Evolutionary conservation across 768 basidiomycete genomes (phyloP), one percentile per base, ranked within the genome.

Genomic region (Coprinopsis strossmayeri): DNA sequence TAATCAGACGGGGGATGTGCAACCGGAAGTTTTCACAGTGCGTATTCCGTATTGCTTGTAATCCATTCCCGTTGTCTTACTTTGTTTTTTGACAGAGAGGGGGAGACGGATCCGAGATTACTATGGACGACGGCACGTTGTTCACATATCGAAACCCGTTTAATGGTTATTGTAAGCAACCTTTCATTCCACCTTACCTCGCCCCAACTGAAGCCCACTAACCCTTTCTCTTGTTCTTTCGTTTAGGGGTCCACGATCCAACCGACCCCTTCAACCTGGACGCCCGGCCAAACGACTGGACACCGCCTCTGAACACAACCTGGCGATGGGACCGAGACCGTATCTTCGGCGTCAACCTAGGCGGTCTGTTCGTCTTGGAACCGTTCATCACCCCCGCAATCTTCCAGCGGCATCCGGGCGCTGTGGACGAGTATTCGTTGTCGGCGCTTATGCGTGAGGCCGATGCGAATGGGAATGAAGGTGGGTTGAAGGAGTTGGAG

Each of bases 261-360:
- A 70, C 71, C 9, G 67, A 83, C 53, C 90, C 90, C 2, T 87
- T 90, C 71, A 81, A 79, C 65, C 73, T 82, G 59, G 64, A 73
- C 34, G 88, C 88, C 4, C 69, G 68, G 47, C 72, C 81, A 2
- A 85, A 90, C 57, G 78, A 74, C 2, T 91, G 84, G 81, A 81
- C 83, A 3, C 86, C 87, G 1, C 72, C 82, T 1, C 62, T 92
- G 20, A 84, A 82, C 61, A 69, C 79, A 44, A 71, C 69, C 13
- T 65, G 77, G 76, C 56, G 73, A 78, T 59, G 78, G 79, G 30
- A 90, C 89, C 0, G 78, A 78, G 53, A 72, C 84, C 2, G 87
- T 92, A 59, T 81, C 75, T 20, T 93, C 54, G 81, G 79, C 15
- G 80, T 84, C 40, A 89, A 88, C 59, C 64, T 90, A 26, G 85